These are phyloP conservation scores for Blastocrithidia nonstop DNA, from an alignment of 208 protist species.

Conservation along the genomic window DNA sequence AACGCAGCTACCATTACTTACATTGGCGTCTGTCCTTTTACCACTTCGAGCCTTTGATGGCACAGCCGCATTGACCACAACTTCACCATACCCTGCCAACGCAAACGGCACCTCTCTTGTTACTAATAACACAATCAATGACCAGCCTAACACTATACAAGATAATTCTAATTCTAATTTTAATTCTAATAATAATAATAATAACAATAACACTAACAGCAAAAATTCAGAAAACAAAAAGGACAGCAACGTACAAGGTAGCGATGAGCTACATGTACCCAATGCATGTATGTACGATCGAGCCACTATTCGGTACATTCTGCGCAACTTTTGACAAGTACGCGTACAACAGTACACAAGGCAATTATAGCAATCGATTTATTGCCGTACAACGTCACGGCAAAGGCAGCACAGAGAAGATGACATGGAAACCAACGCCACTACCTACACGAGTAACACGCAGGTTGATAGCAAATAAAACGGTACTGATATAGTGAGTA, in stretches of 20 bases:
- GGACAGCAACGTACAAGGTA: neutral
- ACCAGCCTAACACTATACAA: neutral
- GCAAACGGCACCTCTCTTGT: neutral
- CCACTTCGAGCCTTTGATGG: constrained; percentile 16
- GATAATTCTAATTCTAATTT: neutral
- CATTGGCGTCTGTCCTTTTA: constrained; percentile 44
- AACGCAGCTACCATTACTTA: constrained; percentile 52
- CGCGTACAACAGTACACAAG: constrained; percentile 32
- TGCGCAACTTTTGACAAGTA: constrained; percentile 61
- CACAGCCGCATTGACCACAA: neutral
- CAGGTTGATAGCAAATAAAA: too few species aligned
- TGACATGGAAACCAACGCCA: too few species aligned
- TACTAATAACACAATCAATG: neutral
- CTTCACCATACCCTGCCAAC: neutral
- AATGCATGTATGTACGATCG: constrained; percentile 42
- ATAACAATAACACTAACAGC: neutral
- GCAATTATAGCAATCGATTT: too few species aligned
- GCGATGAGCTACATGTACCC: constrained; percentile 6
- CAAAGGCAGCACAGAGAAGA: too few species aligned
- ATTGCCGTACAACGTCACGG: too few species aligned
- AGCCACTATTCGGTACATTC: constrained; percentile 40
- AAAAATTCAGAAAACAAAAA: constrained; percentile 1
- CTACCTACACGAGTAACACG: too few species aligned
- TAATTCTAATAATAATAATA: neutral
- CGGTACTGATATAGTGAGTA: too few species aligned